A percentile compares a stretch with the other conserved stretches of the same genome.
phyloP scores from a whole-genome alignment of 768 basidiomycete species.

The Hypholoma sublateritium region DNA sequence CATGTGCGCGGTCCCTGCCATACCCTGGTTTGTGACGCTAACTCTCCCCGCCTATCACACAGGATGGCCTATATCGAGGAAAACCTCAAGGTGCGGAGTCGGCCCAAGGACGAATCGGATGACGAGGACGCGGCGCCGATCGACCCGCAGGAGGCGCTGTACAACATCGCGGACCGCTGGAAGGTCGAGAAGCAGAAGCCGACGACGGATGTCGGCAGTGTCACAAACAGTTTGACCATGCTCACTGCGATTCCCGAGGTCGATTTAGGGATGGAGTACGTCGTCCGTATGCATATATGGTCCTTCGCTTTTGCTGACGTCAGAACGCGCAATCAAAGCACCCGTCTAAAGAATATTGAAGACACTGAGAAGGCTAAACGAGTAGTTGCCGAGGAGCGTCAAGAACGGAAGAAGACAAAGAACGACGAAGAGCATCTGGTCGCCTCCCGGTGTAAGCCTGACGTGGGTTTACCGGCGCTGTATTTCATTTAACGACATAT shows the following conservation, averaged over 20 bases:
- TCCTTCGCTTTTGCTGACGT: neutral
- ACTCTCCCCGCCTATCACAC: neutral
- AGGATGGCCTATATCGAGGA: slow-evolving; percentile 99
- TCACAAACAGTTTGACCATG: slow-evolving; percentile 93
- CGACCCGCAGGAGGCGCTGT: slow-evolving; percentile 80
- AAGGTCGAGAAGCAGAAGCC: slow-evolving; percentile 57
- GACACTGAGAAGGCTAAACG: slow-evolving; percentile 97
- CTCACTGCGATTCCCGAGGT: slow-evolving; percentile 97
- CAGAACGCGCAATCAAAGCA: slow-evolving; percentile 54
- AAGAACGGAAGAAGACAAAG: slow-evolving; percentile 51
- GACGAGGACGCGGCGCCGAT: slow-evolving; percentile 42
- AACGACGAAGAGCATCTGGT: slow-evolving; percentile 83
- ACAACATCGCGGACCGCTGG: slow-evolving; percentile 69
- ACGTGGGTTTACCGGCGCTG: neutral
- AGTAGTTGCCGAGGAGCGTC: slow-evolving; percentile 71
- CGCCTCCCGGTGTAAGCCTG: slow-evolving; percentile 82
- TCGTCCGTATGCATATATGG: slow-evolving; percentile 17
- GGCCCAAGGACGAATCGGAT: slow-evolving; percentile 45
- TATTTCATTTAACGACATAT: neutral
- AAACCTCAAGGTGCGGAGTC: slow-evolving; percentile 78
- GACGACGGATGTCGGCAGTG: slow-evolving; percentile 83
- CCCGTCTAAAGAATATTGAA: slow-evolving; percentile 92
- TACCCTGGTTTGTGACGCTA: neutral
- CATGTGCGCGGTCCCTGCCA: slow-evolving; percentile 58
- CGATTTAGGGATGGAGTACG: slow-evolving; percentile 97